These are phyloP conservation scores for Asparagopsis taxiformis DNA, from an alignment of 31 red algal species.

Conservation along the genomic window DNA sequence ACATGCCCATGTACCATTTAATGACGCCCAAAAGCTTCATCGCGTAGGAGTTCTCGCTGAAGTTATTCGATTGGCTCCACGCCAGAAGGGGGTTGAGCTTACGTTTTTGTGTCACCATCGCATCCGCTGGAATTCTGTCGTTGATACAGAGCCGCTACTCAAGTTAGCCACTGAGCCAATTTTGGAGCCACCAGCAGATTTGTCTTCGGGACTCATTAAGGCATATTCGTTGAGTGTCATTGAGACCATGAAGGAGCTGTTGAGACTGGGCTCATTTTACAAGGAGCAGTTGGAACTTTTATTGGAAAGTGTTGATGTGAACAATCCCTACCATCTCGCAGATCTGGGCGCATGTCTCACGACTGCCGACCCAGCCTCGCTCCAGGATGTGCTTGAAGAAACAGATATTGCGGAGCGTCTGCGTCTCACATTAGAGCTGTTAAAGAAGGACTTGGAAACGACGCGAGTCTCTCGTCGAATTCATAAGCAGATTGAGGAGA, in stretches of 20 bases:
- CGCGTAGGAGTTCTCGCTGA: conserved; percentile 89
- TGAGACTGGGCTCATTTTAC: conserved; percentile 80
- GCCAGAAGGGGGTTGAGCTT: conserved; percentile 86
- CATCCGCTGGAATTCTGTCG: conserved; percentile 65
- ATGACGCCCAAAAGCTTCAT: conserved; percentile 68
- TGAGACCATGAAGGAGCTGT: conserved; percentile 83
- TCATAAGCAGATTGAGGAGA: conserved; percentile 91
- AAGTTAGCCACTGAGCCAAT: conserved; percentile 78
- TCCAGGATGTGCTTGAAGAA: conserved; percentile 93
- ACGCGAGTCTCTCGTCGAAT: conserved; percentile 87
- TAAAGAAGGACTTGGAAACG: conserved; percentile 89
- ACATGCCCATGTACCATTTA: conserved; percentile 26
- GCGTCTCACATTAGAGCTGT: conserved; percentile 70
- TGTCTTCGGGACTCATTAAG: conserved; percentile 60
- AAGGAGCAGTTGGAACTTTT: conserved; percentile 93
- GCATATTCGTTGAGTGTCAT: conserved; percentile 87
- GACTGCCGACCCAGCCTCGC: conserved; percentile 69
- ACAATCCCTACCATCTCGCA: conserved; percentile 88
- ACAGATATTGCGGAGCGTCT: conserved; percentile 79
- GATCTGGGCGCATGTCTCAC: conserved; percentile 95
- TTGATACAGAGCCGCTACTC: conserved; percentile 62
- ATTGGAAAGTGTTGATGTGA: conserved; percentile 83
- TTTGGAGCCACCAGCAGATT: conserved; percentile 63
- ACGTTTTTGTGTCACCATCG: conserved; percentile 96
- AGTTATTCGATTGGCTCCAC: conserved; percentile 74